Conservation (phyloP, 73 alveolate genomes). For the Paramecium tetraurelia region DNA sequence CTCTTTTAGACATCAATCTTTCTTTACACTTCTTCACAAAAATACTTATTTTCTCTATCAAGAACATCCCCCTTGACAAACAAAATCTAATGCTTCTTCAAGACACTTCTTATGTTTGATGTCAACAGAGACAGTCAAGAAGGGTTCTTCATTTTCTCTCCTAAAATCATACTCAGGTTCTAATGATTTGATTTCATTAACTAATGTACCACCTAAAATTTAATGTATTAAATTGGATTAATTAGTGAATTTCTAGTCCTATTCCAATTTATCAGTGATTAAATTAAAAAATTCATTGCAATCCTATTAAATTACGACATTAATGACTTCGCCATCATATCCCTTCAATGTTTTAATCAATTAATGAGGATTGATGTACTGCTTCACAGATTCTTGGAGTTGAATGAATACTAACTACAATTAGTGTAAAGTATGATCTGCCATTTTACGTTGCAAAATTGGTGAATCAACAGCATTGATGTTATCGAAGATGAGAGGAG, state of each 20-base stretch:
- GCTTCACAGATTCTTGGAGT: slow-evolving; percentile 79
- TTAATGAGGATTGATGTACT: slow-evolving; percentile 82
- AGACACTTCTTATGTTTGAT: slow-evolving; percentile 74
- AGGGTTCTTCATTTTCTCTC: slow-evolving; percentile 84
- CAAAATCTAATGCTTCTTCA: slow-evolving; percentile 79
- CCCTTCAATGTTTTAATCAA: slow-evolving; percentile 80
- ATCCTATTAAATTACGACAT: slow-evolving; percentile 86
- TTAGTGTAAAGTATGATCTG: slow-evolving; percentile 80
- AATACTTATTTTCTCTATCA: slow-evolving; percentile 75
- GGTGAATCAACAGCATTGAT: slow-evolving; percentile 1
- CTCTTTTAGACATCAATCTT: slow-evolving; percentile 75
- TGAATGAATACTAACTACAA: slow-evolving; percentile 86
- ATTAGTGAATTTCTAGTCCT: slow-evolving; percentile 74
- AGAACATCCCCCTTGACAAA: slow-evolving; percentile 77
- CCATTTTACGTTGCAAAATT: slow-evolving; percentile 12
- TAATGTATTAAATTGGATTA: slow-evolving; percentile 76
- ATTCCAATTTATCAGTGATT: slow-evolving; percentile 87
- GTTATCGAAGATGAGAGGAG: neutral
- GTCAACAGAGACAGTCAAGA: slow-evolving; percentile 83
- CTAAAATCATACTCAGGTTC: slow-evolving; percentile 87
- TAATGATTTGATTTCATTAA: slow-evolving; percentile 61
- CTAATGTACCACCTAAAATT: slow-evolving; percentile 76
- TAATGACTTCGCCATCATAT: slow-evolving; percentile 82
- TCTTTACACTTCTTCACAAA: slow-evolving; percentile 72
- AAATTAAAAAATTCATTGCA: slow-evolving; percentile 91